Evolutionary conservation across 2,329 filamentous ascomycete species (phyloP), one percentile per base, ranked within the genome.

Genomic region (Cryphonectria carpinicola): DNA sequence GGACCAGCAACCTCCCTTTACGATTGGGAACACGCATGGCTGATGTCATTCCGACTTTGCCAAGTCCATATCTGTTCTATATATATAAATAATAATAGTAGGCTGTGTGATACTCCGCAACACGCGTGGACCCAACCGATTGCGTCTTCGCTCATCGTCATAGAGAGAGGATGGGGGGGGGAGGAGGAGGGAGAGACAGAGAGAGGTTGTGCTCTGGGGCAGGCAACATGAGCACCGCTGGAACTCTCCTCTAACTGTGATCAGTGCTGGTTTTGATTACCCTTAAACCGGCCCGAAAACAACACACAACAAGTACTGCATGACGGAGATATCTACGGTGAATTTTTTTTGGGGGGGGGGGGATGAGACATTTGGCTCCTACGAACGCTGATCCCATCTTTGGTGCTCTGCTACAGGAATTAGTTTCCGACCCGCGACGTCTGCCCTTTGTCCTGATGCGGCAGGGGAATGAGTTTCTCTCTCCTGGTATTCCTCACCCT

Each of bases 311-410:
- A 66, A 28, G 67, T 41, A 49, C 37, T 66, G 49, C 25, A 49
- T n/a, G 46, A 25, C 54, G 46, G 39, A 28, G 60, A 64, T 49
- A 64, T 65, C 52, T 56, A 28, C 25, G 52, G 52, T 28, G 13
- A 14, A 70, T 68, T 70, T 52, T 64, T 70, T n/a, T n/a, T n/a
- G 7, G 6, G 43, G 7, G 14, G 43, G 65, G 52, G 65, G 61
- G 68, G 68, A 70, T 65, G 65, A 54, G 65, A 68, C 69, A 68
- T 28, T 56, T 66, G 49, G 49, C 49, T 25, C 49, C 58, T 58
- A 66, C 65, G 49, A 66, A 58, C 32, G 63, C 46, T n/a, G 17
- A 49, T 54, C 43, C 17, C 5, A 54, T 25, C n/a, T 10, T 7
- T 7, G 49, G 22, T 25, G 52, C n/a, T 56, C 52, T 28, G 25